Evolutionary conservation across 1,284 basidiomycete species (phyloP).

Genomic region (Papiliotrema fonsecae): DNA sequence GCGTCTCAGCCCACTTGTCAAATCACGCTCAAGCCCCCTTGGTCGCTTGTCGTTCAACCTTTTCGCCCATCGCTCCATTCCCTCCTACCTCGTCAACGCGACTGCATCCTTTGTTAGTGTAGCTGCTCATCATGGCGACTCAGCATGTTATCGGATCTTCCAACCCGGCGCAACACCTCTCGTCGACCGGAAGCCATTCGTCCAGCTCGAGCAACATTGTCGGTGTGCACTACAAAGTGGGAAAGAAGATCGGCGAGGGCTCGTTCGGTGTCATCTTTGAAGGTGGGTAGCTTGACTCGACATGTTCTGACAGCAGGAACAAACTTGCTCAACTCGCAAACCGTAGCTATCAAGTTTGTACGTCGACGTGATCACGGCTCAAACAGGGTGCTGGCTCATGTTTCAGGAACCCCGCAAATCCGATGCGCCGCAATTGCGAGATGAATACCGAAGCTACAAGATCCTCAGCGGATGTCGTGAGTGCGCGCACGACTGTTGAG

Average conservation of each 20-base stretch:
- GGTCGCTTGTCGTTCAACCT: background rate
- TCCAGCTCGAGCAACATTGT: conserved; percentile 49
- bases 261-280: conserved; percentile 97
- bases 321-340: conserved; percentile 90
- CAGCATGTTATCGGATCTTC: conserved; percentile 48
- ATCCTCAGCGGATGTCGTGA: conserved; percentile 85
- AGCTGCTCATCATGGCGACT: conserved; percentile 40
- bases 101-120: no score
- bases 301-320: conserved; percentile 59
- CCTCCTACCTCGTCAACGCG: conserved; percentile 5
- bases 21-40: conserved; percentile 5
- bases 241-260: conserved; percentile 63
- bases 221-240: conserved; percentile 58
- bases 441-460: conserved; percentile 96
- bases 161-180: conserved; percentile 41
- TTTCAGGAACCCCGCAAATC: conserved; percentile 89
- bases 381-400: background rate
- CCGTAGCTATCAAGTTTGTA: conserved; percentile 97
- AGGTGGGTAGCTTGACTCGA: conserved; percentile 52
- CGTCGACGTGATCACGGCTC: conserved; percentile 41
- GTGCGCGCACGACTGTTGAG: conserved; percentile 38
- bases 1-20: no score
- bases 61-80: background rate
- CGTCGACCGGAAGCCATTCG: conserved; percentile 35
- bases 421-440: conserved; percentile 89